Percentiles rank a stretch among this genome's conserved stretches.
Conservation (phyloP, 768 basidiomycete species). For the Termitomyces eurrhizus region DNA sequence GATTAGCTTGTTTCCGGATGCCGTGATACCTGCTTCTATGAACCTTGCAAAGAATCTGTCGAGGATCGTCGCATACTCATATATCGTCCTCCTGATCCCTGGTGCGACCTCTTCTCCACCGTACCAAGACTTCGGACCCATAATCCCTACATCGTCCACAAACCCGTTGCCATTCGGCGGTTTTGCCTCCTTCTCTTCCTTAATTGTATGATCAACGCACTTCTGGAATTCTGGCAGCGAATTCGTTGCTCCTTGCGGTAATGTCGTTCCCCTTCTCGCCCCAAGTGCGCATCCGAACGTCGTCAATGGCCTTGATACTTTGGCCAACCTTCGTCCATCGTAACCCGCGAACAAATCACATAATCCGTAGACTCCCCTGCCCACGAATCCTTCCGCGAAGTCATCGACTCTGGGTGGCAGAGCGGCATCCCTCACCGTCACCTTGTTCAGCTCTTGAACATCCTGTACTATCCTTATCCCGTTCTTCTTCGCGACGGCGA, state of each 20-base stretch:
- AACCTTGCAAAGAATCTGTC: slow-evolving; percentile 20
- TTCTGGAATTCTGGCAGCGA: too few species aligned
- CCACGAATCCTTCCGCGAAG: too few species aligned
- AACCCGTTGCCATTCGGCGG: not conserved
- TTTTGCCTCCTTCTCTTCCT: not conserved
- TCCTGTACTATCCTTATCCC: slow-evolving; percentile 24
- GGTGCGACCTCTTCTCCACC: not conserved
- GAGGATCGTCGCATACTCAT: slow-evolving; percentile 7
- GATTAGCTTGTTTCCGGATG: slow-evolving; percentile 25
- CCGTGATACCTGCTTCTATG: slow-evolving; percentile 24
- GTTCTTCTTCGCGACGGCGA: slow-evolving; percentile 13
- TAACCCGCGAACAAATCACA: too few species aligned
- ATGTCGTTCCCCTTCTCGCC: too few species aligned
- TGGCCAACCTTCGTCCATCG: too few species aligned
- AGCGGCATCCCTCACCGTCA: too few species aligned
- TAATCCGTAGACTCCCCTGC: too few species aligned
- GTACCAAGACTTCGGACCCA: slow-evolving; percentile 16
- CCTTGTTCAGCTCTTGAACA: slow-evolving; percentile 28
- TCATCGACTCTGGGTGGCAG: too few species aligned
- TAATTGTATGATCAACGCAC: not conserved
- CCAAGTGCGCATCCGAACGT: too few species aligned
- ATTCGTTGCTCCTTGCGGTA: too few species aligned
- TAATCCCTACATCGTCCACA: slow-evolving; percentile 10
- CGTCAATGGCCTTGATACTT: too few species aligned
- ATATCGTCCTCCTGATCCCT: too few species aligned